Conservation (phyloP, 2,329 filamentous ascomycete genomes). For the Huntiella decipiens region DNA sequence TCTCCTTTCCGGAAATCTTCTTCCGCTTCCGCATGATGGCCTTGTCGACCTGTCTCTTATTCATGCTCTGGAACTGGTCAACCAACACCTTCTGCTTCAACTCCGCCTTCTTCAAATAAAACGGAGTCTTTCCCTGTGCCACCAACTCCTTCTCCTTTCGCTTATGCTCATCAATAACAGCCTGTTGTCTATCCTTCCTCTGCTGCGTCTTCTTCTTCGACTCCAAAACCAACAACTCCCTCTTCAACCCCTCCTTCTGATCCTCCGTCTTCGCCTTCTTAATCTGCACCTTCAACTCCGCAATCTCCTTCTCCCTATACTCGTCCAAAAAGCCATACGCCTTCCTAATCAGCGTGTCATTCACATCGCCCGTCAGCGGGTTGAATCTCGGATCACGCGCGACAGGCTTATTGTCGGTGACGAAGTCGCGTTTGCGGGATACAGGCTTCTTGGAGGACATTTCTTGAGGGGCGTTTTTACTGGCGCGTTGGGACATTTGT, state of each 20-base stretch:
- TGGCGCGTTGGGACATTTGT: conserved; percentile 17
- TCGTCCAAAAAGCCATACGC: conserved; percentile 79
- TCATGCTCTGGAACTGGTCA: conserved; percentile 67
- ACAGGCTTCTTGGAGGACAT: conserved; percentile 71
- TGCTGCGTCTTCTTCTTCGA: conserved; percentile 53
- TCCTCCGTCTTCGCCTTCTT: conserved; percentile 43
- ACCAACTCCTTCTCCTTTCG: conserved; percentile 70
- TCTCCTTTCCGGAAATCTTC: conserved; percentile 74
- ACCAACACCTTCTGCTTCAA: conserved; percentile 71
- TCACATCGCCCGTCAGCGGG: conserved; percentile 30
- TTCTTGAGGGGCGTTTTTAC: conserved; percentile 78
- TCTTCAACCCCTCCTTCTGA: conserved; percentile 52
- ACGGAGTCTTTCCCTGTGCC: conserved; percentile 76
- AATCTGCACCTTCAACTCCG: conserved; percentile 48
- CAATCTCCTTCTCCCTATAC: conserved; percentile 71
- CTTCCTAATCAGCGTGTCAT: conserved; percentile 41
- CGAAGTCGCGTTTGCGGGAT: conserved; percentile 50
- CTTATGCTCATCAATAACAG: conserved; percentile 56
- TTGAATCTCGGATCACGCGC: conserved; percentile 81
- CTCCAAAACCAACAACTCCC: conserved; percentile 58
- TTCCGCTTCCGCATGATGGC: conserved; percentile 74
- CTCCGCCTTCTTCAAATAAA: conserved; percentile 82
- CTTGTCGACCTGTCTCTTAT: conserved; percentile 65
- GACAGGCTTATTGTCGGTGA: conserved; percentile 37
- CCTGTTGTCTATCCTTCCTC: conserved; percentile 48